Evolutionary conservation across 2,329 filamentous ascomycete species (phyloP), one percentile per base, ranked within the genome.

Genomic region (Paracamarosporium sp.): DNA sequence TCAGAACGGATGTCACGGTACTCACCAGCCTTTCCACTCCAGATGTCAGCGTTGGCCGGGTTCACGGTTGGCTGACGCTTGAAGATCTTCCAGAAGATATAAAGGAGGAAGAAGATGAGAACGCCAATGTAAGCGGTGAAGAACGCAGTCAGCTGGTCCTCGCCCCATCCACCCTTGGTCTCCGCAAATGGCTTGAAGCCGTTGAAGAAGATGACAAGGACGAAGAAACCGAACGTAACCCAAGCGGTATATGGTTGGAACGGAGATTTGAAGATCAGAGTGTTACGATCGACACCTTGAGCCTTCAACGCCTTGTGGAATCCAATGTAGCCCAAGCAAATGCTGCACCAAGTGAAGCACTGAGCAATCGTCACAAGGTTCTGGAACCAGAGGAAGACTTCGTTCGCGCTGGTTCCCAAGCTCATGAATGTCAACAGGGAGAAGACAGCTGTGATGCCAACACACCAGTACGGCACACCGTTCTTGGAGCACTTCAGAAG

Each of bases 371-470:
- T 90, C 28, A 86, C 88, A 50, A 92, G 82, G 73, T 90, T 90
- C 69, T 87, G 83, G 74, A 92, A 90, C 87, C 89, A 92, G 40
- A 79, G 78, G 73, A 92, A 92, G 24, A 83, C 74, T 15, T 77
- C 74, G 53, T 78, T 77, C 13, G 79, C 79, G 30, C 75, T 77
- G 50, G 74, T 79, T 15, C 76, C 79, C 31, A 81, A 76, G 54
- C 80, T 83, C 60, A 85, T 78, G 64, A 82, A 85, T 3, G 81
- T 80, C 45, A 85, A 74, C 2, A 78, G 69, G 12, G 77, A 77
- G 65, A 83, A 79, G 28, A 79, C 67, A 5, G 70, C 69, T 11
- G 72, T 75, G 54, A 75, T 67, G 12, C 62, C 53, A 24, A 81
- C 77, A 55, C 73, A 76, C 47, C 68, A 78, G 57, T 76, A 70